Percentiles rank a stretch among this genome's conserved stretches.
Evolutionary conservation across 495 filamentous ascomycete species (phyloP).

Genomic region (Tetracladium marchalianum): DNA sequence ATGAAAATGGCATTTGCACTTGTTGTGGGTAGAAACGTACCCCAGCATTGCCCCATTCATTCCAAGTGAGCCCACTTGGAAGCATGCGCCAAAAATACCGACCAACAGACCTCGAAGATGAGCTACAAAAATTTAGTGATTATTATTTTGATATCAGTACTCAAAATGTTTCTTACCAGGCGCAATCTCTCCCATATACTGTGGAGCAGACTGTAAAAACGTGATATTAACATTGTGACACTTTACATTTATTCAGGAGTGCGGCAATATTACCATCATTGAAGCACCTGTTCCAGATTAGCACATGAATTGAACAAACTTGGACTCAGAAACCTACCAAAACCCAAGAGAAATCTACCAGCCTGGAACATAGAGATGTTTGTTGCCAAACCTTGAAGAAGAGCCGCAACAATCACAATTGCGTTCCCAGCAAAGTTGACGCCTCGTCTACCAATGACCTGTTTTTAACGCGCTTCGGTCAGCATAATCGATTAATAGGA

Average conservation of each 20-base stretch:
- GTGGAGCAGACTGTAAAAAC: slow-evolving; percentile 21
- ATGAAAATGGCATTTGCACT: too few species aligned
- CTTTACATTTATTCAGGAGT: too few species aligned
- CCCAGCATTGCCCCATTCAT: slow-evolving; percentile 31
- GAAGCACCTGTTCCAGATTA: too few species aligned
- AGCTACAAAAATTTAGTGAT: slow-evolving; percentile 1
- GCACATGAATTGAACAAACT: too few species aligned
- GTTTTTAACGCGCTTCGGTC: too few species aligned
- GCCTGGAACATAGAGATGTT: slow-evolving; percentile 30
- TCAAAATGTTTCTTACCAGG: slow-evolving; percentile 6
- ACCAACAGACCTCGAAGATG: slow-evolving; percentile 34
- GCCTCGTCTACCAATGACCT: slow-evolving; percentile 28
- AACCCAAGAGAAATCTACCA: slow-evolving; percentile 32
- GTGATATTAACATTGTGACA: too few species aligned
- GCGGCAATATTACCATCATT: too few species aligned
- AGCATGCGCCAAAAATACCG: slow-evolving; percentile 35
- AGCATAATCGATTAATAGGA: too few species aligned
- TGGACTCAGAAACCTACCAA: slow-evolving; percentile 27
- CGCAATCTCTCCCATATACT: slow-evolving; percentile 35
- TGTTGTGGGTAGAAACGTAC: too few species aligned
- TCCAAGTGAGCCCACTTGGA: slow-evolving; percentile 29
- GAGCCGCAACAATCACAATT: slow-evolving; percentile 26
- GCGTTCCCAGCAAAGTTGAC: slow-evolving; percentile 31
- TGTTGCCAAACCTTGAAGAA: slow-evolving; percentile 29
- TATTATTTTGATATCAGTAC: too few species aligned